Evolutionary conservation across 176 grass and related monocot species (phyloP), one percentile per base, ranked within the genome.

Genomic region (Musa schizocarpa): DNA sequence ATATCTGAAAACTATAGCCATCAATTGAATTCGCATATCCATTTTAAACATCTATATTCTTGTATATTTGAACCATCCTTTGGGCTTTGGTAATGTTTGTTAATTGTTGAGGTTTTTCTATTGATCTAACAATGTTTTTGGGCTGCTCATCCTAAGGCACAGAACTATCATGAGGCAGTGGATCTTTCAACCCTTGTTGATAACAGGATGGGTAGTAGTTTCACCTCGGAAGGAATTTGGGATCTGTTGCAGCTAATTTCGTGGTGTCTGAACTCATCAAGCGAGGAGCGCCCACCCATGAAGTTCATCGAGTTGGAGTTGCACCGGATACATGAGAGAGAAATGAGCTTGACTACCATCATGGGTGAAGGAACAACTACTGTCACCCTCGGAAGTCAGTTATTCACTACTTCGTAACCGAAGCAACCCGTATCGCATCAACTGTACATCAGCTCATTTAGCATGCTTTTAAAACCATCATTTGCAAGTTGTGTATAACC

Each of bases 321-420:
- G 68, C 74, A 92, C 17, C 79, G 94, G 23, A 91, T 97, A 20
- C 83, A 67, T 1, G 88, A 97, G 50, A 83, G 85, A 56, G 94
- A 93, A 77, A 93, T 97, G 81, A 91, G 80, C 63, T 74, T 85
- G 73, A 97, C 94, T 0, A 93, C 90, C 9, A 64, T 82, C 71
- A 87, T 85, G 90, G 25, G 86, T 49, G 83, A 82, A 75, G 68
- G 74, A 52, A 87, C 77, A 49, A 69, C 94, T 75, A 97, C 81
- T 11, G 88, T 97, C 22, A 90, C 94, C 73, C 87, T 97, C 75
- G 90, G 94, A 58, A 97, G 94, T 81, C 90, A 97, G 82, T 86
- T 97, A 50, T 97, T 97, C 81, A 93, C 68, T 81, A 76, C 80
- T 82, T 82, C 80, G 67, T 25, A 25, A 22, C 4, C 7, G 3